A percentile compares a stretch with the other conserved stretches of the same genome.
phyloP scores from a whole-genome alignment of 2,329 filamentous ascomycete genomes.

The Aureobasidium sp. region DNA sequence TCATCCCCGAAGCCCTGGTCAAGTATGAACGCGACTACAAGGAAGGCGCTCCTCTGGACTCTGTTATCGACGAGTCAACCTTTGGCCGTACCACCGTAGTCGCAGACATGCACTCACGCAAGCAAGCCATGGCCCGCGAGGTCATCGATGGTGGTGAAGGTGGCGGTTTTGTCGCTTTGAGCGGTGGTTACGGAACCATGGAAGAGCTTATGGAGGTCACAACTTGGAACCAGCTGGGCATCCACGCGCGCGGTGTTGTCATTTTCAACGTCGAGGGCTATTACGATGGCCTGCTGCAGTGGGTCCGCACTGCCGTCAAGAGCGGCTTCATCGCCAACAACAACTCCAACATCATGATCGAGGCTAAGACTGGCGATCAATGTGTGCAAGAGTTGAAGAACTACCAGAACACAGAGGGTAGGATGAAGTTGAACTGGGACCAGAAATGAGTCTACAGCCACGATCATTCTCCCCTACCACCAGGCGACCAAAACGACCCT shows the following conservation, averaged over 20 bases:
- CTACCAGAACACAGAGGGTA: slow-evolving; percentile 68
- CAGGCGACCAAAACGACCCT: background rate
- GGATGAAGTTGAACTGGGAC: slow-evolving; percentile 78
- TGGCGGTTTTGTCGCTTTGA: slow-evolving; percentile 80
- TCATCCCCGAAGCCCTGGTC: slow-evolving; percentile 83
- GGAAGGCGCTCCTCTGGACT: slow-evolving; percentile 38
- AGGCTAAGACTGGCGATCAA: slow-evolving; percentile 64
- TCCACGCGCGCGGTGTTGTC: slow-evolving; percentile 73
- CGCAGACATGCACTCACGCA: slow-evolving; percentile 91
- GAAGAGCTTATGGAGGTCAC: slow-evolving; percentile 90
- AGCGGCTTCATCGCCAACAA: slow-evolving; percentile 68
- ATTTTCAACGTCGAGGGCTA: slow-evolving; percentile 85
- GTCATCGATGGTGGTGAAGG: slow-evolving; percentile 76
- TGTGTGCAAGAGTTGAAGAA: slow-evolving; percentile 63
- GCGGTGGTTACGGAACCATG: slow-evolving; percentile 87
- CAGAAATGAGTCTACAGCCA: slow-evolving; percentile 36
- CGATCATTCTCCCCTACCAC: background rate
- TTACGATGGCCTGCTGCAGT: slow-evolving; percentile 78
- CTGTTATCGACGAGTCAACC: slow-evolving; percentile 53
- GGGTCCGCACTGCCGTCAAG: slow-evolving; percentile 69
- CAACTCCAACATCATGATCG: slow-evolving; percentile 71
- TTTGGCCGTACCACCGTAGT: slow-evolving; percentile 87
- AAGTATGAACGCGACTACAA: slow-evolving; percentile 63
- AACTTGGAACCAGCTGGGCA: slow-evolving; percentile 92
- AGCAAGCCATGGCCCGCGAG: slow-evolving; percentile 85